Base-by-base conservation (phyloP, 2,329 filamentous ascomycete genomes). In the Macroventuria anomochaeta region DNA sequence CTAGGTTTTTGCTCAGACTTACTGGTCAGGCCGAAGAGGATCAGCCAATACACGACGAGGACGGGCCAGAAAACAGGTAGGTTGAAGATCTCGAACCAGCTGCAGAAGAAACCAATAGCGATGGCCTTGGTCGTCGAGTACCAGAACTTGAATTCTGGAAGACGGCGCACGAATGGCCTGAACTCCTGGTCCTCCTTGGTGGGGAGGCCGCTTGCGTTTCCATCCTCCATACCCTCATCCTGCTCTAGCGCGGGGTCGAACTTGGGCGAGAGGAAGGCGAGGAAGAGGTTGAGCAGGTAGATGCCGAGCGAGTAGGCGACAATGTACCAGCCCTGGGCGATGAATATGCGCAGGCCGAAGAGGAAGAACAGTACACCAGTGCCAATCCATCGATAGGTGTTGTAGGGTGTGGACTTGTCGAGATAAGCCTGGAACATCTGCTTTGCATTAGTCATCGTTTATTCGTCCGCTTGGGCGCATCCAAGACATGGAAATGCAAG, bases 131-230 rank as follows among this genome's bases (percentile, higher is more conserved):
- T 97, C 47, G 93, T 92, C 69, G 90, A 89, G 80, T 97, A 91
- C 95, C 95, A 99, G 83, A 99, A 99, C 84, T 99, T 99, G 85
- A 99, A 99, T 79, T 99, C 95, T 50, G 95, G 95, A 20, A 99
- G 86, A 56, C 95, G 86, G 71, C 95, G 87, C 74, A 99, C 97
- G 73, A 99, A 99, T 3, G 95, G 95, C 61, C 92, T 87, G 82
- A 99, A 99, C 80, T 99, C 95, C 72, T 99, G 93, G 72, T 97
- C 93, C 68, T 91, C 88, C 80, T 96, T 97, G 53, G 92, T 97
- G 20, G 95, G 95, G 36, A 99, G 86, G 21, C 86, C 85, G 47
- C 88, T 86, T 13, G 91, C 84, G 20, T 71, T 73, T 57, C 95
- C 95, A 68, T 97, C 93, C 78, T 99, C 95, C 84, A 97, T 93